A percentile compares a stretch with the other conserved stretches of the same genome.
These are phyloP conservation scores for Alternaria brassicae DNA, from an alignment of 2,329 filamentous ascomycete species.

Conservation along the genomic window DNA sequence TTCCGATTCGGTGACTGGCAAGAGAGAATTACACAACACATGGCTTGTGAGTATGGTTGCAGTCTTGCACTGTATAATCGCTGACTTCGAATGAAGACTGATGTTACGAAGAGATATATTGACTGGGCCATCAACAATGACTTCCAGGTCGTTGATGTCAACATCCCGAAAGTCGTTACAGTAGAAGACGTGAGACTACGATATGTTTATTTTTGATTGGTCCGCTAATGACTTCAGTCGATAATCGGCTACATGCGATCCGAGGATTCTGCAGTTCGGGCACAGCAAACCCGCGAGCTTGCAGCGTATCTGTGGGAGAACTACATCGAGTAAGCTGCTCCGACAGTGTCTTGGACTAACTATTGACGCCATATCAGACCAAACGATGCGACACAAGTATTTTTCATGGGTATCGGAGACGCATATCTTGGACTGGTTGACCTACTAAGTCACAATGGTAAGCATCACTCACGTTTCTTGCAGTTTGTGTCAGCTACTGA, in stretches of 20 bases:
- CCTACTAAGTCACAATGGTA: slow-evolving; percentile 78
- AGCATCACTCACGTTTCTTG: slow-evolving; percentile 10
- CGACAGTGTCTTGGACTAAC: neutral
- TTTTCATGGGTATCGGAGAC: slow-evolving; percentile 88
- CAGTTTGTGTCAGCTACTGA: neutral
- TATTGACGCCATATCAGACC: slow-evolving; percentile 50
- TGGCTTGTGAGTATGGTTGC: slow-evolving; percentile 74
- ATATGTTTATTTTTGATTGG: neutral
- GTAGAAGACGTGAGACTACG: slow-evolving; percentile 61
- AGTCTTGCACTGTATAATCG: slow-evolving; percentile 42
- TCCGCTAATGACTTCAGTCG: slow-evolving; percentile 19
- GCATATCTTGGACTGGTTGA: slow-evolving; percentile 85
- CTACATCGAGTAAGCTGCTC: slow-evolving; percentile 73
- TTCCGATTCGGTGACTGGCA: slow-evolving; percentile 64
- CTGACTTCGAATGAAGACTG: slow-evolving; percentile 69
- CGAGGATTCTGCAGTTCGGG: slow-evolving; percentile 56
- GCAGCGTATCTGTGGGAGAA: slow-evolving; percentile 95
- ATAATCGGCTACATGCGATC: slow-evolving; percentile 50
- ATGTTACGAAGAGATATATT: slow-evolving; percentile 80
- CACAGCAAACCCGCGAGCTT: slow-evolving; percentile 68
- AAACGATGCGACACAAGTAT: slow-evolving; percentile 72
- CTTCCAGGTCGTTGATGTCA: slow-evolving; percentile 89
- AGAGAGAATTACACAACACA: slow-evolving; percentile 80
- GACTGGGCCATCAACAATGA: slow-evolving; percentile 79
- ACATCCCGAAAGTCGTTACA: slow-evolving; percentile 80